Conservation (phyloP, 1,139 yeast species). For the Debaryomyces nepalensis region DNA sequence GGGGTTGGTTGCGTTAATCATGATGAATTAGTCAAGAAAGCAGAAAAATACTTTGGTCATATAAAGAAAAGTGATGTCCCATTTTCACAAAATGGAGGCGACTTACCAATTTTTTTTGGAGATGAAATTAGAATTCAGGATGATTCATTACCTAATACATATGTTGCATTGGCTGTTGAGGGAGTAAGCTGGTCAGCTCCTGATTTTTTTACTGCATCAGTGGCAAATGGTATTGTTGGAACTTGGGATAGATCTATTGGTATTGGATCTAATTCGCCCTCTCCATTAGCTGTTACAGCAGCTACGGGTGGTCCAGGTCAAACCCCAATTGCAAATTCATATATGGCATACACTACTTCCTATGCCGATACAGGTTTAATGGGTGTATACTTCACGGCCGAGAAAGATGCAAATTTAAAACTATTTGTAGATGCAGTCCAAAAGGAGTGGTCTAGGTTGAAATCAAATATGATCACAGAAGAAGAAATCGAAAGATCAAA, state of each 20-base stretch:
- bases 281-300: constrained; percentile 78
- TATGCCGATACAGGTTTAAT: constrained; percentile 97
- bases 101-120: constrained; percentile 79
- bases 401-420: constrained; percentile 68
- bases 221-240: constrained; percentile 95
- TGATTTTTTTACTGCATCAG: constrained; percentile 92
- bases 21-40: constrained; percentile 75
- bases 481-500: constrained; percentile 94
- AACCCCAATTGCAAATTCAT: constrained; percentile 81
- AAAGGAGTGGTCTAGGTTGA: constrained; percentile 87
- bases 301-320: constrained; percentile 61
- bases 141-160: constrained; percentile 82
- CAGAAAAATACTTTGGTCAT: constrained; percentile 76
- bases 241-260: constrained; percentile 97
- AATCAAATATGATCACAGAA: constrained; percentile 72
- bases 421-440: constrained; percentile 72
- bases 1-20: constrained; percentile 96
- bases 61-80: constrained; percentile 68
- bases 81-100: constrained; percentile 76
- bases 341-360: constrained; percentile 95
- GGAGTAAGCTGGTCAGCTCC: constrained; percentile 98
- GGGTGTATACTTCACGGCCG: constrained; percentile 94
- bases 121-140: constrained; percentile 88
- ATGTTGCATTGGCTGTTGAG: constrained; percentile 93
- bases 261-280: constrained; percentile 69